Conservation (phyloP, 2,329 filamentous ascomycete genomes). For the Ceratocystis albifundus region DNA sequence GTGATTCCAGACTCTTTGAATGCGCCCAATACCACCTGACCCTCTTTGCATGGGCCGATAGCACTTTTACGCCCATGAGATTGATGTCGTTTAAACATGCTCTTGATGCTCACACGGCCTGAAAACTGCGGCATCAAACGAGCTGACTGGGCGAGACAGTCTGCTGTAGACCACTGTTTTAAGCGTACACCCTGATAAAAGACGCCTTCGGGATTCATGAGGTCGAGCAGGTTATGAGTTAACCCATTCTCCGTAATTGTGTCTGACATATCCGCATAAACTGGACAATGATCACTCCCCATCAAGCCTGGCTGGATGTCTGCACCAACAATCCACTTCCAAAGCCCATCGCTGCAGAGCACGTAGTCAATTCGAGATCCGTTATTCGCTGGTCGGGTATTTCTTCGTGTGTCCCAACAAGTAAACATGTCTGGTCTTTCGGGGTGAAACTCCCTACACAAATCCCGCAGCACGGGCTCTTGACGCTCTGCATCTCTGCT, state of each 20-base stretch:
- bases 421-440: constrained; percentile 84
- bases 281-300: constrained; percentile 93
- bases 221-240: constrained; percentile 48
- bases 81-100: constrained; percentile 59
- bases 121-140: constrained; percentile 81
- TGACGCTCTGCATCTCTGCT: neutral
- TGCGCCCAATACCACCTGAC: no score
- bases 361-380: constrained; percentile 91
- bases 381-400: constrained; percentile 89
- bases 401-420: constrained; percentile 90
- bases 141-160: constrained; percentile 63
- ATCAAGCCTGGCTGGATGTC: constrained; percentile 90
- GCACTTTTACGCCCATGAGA: no score
- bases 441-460: constrained; percentile 72
- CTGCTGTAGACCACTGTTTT: constrained; percentile 53
- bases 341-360: constrained; percentile 67
- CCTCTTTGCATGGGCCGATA: no score
- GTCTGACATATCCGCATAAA: constrained; percentile 60
- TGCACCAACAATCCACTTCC: constrained; percentile 64
- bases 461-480: constrained; percentile 63
- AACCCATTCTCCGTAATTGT: constrained; percentile 46
- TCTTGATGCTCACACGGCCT: constrained; percentile 70
- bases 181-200: constrained; percentile 56
- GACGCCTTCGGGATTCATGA: constrained; percentile 65
- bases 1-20: no score